These are phyloP conservation scores for Plasmodium billcollinsi DNA, from an alignment of 169 alveolate species.

Conservation along the genomic window DNA sequence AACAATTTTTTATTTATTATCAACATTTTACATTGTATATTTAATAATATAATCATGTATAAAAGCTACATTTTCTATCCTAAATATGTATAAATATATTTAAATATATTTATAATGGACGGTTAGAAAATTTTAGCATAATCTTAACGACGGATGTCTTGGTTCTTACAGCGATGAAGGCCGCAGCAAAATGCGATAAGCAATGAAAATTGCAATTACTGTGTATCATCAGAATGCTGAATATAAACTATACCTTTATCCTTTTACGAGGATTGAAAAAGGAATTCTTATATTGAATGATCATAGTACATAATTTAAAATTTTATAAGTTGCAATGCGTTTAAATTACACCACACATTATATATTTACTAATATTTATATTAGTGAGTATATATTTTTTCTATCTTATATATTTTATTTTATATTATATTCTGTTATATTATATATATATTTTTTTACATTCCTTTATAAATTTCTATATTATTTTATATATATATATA, in stretches of 20 bases:
- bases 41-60: background rate
- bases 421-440: too few relatives aligned
- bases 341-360: background rate
- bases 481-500: too few relatives aligned
- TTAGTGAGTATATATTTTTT: background rate
- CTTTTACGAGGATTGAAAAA: too few relatives aligned
- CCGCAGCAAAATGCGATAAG: constrained; percentile 74
- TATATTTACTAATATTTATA: background rate
- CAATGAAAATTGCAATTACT: constrained; percentile 73
- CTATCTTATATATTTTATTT: background rate
- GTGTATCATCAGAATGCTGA: constrained; percentile 76
- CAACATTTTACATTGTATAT: background rate
- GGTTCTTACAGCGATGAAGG: constrained; percentile 79
- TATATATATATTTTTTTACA: too few relatives aligned
- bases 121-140: background rate
- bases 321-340: background rate
- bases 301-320: background rate
- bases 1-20: background rate
- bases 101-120: background rate
- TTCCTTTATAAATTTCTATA: too few relatives aligned
- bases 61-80: background rate
- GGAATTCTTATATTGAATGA: background rate
- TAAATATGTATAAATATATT: background rate
- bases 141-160: constrained; percentile 77
- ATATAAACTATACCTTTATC: background rate